Evolutionary conservation across 2,329 filamentous ascomycete species (phyloP), one percentile per base, ranked within the genome.

Genomic region (Nothophoma quercina): DNA sequence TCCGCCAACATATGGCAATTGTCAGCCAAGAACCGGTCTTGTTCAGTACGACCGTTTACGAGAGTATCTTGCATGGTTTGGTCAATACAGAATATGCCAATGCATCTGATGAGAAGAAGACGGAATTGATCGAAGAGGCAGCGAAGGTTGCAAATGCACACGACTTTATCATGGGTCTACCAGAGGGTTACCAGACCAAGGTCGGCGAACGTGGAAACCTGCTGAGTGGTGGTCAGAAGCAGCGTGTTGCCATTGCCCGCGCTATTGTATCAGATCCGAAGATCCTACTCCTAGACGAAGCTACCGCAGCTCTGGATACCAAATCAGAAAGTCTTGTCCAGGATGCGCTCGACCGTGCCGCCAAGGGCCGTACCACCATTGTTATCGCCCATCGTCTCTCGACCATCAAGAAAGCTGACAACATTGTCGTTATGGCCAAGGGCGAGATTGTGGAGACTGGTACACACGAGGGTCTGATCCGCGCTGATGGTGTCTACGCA

Each of bases 121-220:
- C 77, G 44, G 84, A 89, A 49, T 81, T 93, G 15, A 85, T 98
- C 30, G 82, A 89, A 41, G 84, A 90, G 33, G 95, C 95, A 13
- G 91, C 95, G 7, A 90, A 86, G 73, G 96, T 90, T 82, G 90
- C 95, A 12, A 97, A 98, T 64, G 93, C 93, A 1, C 93, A 98
- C 70, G 92, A 96, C 60, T 99, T 99, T 70, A 88, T 99, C 60
- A 84, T 80, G 5, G 77, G 82, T 10, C 83, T 98, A 1, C 92
- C 95, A 0, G 89, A 98, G 62, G 89, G 90, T 2, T 98, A 98
- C 66, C 85, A 96, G 60, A 98, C 95, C 0, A 88, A 96, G 60
- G 93, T 98, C n/a, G 95, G 95, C 50, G 92, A 98, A 74, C 88
- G 93, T 58, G 95, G 95, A 8, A 96, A 96, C 71, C 78, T 97